A percentile compares a stretch with the other conserved stretches of the same genome.
phyloP scores from a whole-genome alignment of 177 flowering plant species.

The Vitis hybrid region DNA sequence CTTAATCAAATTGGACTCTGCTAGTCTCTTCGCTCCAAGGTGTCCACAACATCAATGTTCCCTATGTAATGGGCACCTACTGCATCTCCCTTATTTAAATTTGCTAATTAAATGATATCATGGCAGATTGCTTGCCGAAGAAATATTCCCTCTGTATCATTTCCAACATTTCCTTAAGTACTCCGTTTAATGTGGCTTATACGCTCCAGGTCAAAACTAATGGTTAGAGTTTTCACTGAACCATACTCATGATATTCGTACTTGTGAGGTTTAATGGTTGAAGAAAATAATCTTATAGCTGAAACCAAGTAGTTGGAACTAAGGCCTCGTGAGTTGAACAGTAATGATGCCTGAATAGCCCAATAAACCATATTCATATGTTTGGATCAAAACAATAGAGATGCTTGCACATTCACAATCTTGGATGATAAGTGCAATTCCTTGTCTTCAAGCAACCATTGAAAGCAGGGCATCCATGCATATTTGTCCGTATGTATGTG shows the following conservation, averaged over 20 bases:
- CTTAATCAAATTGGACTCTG: slow-evolving; percentile 13
- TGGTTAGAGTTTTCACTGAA: too few relatives aligned
- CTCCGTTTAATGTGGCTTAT: neutral
- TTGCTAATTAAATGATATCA: neutral
- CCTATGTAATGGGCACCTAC: slow-evolving; percentile 11
- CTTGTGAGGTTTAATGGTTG: neutral
- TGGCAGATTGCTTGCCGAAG: neutral
- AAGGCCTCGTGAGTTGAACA: too few relatives aligned
- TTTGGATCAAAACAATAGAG: too few relatives aligned
- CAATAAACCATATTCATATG: too few relatives aligned
- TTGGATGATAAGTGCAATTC: too few relatives aligned
- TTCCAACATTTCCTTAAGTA: neutral
- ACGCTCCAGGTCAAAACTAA: neutral
- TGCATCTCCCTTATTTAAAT: slow-evolving; percentile 1
- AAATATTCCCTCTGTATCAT: neutral
- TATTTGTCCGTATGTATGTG: too few relatives aligned
- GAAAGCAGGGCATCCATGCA: too few relatives aligned
- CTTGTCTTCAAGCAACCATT: too few relatives aligned
- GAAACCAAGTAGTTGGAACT: too few relatives aligned
- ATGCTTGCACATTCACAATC: too few relatives aligned
- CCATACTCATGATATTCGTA: neutral
- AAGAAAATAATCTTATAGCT: too few relatives aligned
- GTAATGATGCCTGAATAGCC: too few relatives aligned
- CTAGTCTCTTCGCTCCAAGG: slow-evolving; percentile 2
- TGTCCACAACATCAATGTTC: slow-evolving; percentile 4